Evolutionary conservation across 2,329 filamentous ascomycete species (phyloP).

Genomic region (Aspergillus pseudoglaucus): DNA sequence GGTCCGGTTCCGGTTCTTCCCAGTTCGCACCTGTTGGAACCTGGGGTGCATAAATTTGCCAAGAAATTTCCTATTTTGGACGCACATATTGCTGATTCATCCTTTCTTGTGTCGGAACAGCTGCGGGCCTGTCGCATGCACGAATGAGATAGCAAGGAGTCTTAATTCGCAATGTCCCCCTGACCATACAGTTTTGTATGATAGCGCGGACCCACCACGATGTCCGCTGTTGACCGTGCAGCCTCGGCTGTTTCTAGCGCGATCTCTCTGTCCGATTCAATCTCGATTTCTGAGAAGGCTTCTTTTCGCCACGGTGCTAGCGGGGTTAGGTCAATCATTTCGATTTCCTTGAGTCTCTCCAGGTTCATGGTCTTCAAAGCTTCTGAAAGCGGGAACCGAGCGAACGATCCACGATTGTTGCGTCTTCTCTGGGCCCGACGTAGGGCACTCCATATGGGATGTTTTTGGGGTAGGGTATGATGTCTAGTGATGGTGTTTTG

Average conservation of each 20-base stretch:
- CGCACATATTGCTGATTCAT: too few species aligned
- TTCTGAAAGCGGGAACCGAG: conserved; percentile 16
- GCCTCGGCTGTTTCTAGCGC: conserved; percentile 12
- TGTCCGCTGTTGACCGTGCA: conserved; percentile 3
- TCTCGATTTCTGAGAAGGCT: conserved; percentile 17
- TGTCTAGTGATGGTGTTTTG: conserved; percentile 13
- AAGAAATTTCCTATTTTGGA: too few species aligned
- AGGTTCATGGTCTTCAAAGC: conserved; percentile 12
- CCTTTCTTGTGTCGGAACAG: too few species aligned
- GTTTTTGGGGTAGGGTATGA: conserved; percentile 13
- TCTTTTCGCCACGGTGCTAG: conserved; percentile 14
- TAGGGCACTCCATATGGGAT: conserved; percentile 12
- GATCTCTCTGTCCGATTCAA: conserved; percentile 15
- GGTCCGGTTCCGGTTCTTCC: too few species aligned
- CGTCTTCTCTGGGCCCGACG: conserved; percentile 11
- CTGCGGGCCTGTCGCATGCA: too few species aligned
- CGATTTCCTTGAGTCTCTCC: conserved; percentile 10
- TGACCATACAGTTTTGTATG: too few species aligned
- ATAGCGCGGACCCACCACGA: too few species aligned
- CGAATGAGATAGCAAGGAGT: too few species aligned
- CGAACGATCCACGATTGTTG: conserved; percentile 7
- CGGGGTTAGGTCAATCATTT: conserved; percentile 17
- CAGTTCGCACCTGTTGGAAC: too few species aligned
- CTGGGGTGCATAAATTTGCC: too few species aligned
- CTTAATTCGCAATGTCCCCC: too few species aligned